These are phyloP conservation scores for Amanita pseudoporphyria DNA, from an alignment of 768 basidiomycete species.

Conservation along the genomic window DNA sequence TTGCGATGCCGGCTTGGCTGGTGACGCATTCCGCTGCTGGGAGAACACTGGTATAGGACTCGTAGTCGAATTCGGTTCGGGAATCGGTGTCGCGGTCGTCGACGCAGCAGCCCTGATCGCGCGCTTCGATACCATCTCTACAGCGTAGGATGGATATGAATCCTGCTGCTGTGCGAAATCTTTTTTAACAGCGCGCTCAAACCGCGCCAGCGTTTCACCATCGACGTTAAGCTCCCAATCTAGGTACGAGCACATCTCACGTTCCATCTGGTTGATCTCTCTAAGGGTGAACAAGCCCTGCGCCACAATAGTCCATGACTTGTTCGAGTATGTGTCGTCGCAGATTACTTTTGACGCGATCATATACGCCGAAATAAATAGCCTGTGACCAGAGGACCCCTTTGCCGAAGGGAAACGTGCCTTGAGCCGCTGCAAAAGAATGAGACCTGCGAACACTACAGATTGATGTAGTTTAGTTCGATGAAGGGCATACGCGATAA, in stretches of 20 bases:
- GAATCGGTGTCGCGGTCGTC: constrained; percentile 29
- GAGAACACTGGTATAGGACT: constrained; percentile 40
- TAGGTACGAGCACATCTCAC: constrained; percentile 87
- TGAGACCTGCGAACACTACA: constrained; percentile 60
- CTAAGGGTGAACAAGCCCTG: constrained; percentile 79
- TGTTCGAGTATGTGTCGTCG: constrained; percentile 92
- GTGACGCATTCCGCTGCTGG: constrained; percentile 24
- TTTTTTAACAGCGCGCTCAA: constrained; percentile 47
- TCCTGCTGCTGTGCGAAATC: constrained; percentile 46
- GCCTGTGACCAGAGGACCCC: constrained; percentile 81
- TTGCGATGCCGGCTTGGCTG: constrained; percentile 21
- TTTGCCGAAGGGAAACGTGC: constrained; percentile 86
- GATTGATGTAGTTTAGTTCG: constrained; percentile 66
- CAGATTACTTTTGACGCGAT: constrained; percentile 88
- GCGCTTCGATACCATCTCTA: constrained; percentile 53
- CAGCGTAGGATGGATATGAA: constrained; percentile 54
- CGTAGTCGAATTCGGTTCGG: constrained; percentile 32
- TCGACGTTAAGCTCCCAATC: constrained; percentile 88
- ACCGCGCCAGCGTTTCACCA: constrained; percentile 45
- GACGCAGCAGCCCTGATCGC: constrained; percentile 36
- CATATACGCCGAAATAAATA: constrained; percentile 92
- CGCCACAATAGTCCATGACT: constrained; percentile 86
- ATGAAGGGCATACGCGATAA: constrained; percentile 83
- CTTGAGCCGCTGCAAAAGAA: constrained; percentile 76
- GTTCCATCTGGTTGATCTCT: constrained; percentile 96